Evolutionary conservation across 108 stramenopile genomes (phyloP).

Genomic region (Cyclotella sp.): DNA sequence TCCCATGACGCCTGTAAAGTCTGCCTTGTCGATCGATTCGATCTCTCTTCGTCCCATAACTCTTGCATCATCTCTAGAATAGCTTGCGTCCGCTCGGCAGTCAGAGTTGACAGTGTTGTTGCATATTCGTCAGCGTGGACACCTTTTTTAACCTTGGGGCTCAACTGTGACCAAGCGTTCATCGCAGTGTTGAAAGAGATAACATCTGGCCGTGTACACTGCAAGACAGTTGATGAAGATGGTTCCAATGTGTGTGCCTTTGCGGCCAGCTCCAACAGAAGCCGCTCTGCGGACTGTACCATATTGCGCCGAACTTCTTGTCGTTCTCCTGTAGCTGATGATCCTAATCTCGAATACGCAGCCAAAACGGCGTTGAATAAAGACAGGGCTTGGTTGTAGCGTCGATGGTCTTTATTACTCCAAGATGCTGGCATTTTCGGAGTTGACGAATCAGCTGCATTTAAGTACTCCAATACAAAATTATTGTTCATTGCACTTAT

Average conservation of each 20-base stretch:
- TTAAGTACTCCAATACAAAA: background rate
- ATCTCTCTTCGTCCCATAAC: conserved; percentile 36
- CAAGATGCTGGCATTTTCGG: background rate
- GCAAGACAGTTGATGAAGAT: conserved; percentile 34
- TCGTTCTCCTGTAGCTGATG: conserved; percentile 19
- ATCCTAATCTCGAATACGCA: conserved; percentile 41
- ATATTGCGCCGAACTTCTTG: conserved; percentile 36
- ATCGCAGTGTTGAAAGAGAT: conserved; percentile 49
- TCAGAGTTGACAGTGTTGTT: conserved; percentile 12
- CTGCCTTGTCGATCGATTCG: conserved; percentile 16
- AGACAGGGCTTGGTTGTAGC: conserved; percentile 38
- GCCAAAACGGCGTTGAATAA: conserved; percentile 44
- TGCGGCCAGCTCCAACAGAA: conserved; percentile 37
- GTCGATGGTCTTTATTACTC: conserved; percentile 43
- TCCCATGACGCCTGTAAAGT: conserved; percentile 21
- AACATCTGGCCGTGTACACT: conserved; percentile 37
- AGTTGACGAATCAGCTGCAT: background rate
- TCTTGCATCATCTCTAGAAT: conserved; percentile 50
- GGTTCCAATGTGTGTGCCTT: conserved; percentile 7
- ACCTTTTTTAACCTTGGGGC: conserved; percentile 4
- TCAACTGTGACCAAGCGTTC: conserved; percentile 40
- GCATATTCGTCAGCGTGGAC: conserved; percentile 11
- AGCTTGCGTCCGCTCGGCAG: conserved; percentile 32
- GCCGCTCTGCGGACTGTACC: conserved; percentile 38
- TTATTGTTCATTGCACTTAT: background rate